Evolutionary conservation across 495 filamentous ascomycete genomes (phyloP).

Genomic region (Sabuloglossum arenarium): DNA sequence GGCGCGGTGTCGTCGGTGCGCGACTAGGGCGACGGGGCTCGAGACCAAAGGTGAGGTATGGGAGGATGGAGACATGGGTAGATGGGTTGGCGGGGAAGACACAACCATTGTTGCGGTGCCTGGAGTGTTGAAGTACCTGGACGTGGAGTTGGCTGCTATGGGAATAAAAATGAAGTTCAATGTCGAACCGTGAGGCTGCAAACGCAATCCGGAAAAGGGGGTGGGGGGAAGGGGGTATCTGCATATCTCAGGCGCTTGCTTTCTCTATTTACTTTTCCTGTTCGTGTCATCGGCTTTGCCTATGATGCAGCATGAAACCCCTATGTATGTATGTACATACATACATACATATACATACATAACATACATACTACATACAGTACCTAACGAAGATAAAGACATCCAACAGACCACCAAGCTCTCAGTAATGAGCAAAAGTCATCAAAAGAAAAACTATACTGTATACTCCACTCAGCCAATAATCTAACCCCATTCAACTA

Average conservation of each 20-base stretch:
- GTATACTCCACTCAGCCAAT: too few relatives aligned
- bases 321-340: too few relatives aligned
- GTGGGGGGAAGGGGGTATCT: neutral
- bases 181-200: slow-evolving; percentile 32
- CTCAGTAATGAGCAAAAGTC: too few relatives aligned
- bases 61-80: slow-evolving; percentile 71
- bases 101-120: slow-evolving; percentile 83
- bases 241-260: neutral
- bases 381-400: too few relatives aligned
- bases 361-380: too few relatives aligned
- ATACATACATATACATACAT: too few relatives aligned
- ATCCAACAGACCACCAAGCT: too few relatives aligned
- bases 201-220: neutral
- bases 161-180: slow-evolving; percentile 78
- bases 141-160: slow-evolving; percentile 90
- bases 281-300: neutral
- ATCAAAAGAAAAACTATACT: too few relatives aligned
- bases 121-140: slow-evolving; percentile 76
- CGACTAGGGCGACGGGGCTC: slow-evolving; percentile 16
- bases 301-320: too few relatives aligned
- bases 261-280: neutral
- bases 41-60: slow-evolving; percentile 50
- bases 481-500: too few relatives aligned
- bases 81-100: slow-evolving; percentile 72
- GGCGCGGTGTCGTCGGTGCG: slow-evolving; percentile 72